phyloP scores from a whole-genome alignment of 352 stramenopile species.

The Phytophthora litchii region DNA sequence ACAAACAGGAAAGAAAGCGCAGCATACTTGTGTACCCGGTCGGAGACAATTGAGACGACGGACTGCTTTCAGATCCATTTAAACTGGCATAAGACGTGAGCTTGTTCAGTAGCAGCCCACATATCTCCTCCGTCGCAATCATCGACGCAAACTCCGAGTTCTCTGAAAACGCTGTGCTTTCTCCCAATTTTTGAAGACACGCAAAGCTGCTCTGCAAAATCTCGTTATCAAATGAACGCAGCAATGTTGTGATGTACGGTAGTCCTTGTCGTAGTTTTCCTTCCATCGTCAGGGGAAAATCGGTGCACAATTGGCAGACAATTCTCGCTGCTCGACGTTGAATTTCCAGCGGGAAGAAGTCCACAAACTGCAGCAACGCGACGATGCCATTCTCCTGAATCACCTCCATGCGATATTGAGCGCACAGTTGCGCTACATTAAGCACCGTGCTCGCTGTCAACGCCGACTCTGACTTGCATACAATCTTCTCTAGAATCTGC shows the following conservation, averaged over 20 bases:
- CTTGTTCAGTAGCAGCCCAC: constrained; percentile 37
- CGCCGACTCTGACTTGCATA: constrained; percentile 35
- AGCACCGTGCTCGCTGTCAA: background rate
- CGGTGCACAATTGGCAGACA: constrained; percentile 55
- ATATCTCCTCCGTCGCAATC: constrained; percentile 52
- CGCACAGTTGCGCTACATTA: constrained; percentile 17
- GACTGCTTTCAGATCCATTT: constrained; percentile 1
- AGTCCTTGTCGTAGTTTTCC: constrained; percentile 44
- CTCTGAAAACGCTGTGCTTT: constrained; percentile 48
- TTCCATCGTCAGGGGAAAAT: constrained; percentile 38
- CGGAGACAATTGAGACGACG: constrained; percentile 25
- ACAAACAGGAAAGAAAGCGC: constrained; percentile 47
- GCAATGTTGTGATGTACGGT: constrained; percentile 49
- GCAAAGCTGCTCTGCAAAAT: constrained; percentile 63
- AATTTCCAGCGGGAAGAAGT: constrained; percentile 83
- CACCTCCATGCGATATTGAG: constrained; percentile 48
- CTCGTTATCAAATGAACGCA: constrained; percentile 59
- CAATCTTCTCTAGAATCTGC: constrained; percentile 70
- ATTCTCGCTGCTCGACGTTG: constrained; percentile 66
- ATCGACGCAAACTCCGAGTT: constrained; percentile 42
- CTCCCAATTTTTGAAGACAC: constrained; percentile 50
- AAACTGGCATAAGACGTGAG: constrained; percentile 37
- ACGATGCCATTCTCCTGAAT: constrained; percentile 71
- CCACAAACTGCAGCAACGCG: constrained; percentile 75
- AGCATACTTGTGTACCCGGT: constrained; percentile 48